phyloP scores from a whole-genome alignment of 768 basidiomycete species.

The Boletus reticulatus region DNA sequence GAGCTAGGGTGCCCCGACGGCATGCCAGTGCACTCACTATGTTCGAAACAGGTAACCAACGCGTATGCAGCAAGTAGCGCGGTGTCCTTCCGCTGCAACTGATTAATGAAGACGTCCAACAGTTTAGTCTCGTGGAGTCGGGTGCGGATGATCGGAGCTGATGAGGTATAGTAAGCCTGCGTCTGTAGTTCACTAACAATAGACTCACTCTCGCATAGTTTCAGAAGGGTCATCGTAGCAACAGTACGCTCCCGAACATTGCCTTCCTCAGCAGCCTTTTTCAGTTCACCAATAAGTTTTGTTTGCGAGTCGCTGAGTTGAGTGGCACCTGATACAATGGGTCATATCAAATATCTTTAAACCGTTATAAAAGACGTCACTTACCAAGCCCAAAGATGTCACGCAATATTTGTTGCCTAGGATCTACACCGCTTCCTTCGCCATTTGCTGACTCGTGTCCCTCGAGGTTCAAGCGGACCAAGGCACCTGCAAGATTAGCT shows the following conservation, averaged over 20 bases:
- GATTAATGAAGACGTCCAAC: slow-evolving; percentile 8
- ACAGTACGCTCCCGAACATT: slow-evolving; percentile 16
- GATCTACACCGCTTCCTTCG: neutral
- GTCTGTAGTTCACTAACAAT: neutral
- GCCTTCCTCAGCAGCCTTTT: neutral
- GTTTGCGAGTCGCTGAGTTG: slow-evolving; percentile 1
- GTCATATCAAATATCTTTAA: neutral
- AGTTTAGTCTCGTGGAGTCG: slow-evolving; percentile 5
- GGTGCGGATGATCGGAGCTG: slow-evolving; percentile 4
- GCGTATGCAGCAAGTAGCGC: slow-evolving; percentile 22
- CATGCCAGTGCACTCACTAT: slow-evolving; percentile 1
- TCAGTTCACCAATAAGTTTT: slow-evolving; percentile 14
- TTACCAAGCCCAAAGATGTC: slow-evolving; percentile 19
- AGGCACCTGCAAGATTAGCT: slow-evolving; percentile 17
- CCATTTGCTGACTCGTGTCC: neutral
- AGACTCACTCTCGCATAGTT: slow-evolving; percentile 15
- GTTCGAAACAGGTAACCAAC: slow-evolving; percentile 10
- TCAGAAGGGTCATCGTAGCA: slow-evolving; percentile 20
- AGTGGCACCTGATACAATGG: neutral
- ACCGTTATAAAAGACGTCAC: neutral
- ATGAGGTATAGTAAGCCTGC: neutral
- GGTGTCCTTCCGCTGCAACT: slow-evolving; percentile 8
- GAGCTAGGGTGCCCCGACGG: neutral
- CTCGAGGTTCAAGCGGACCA: slow-evolving; percentile 5
- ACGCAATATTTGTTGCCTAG: slow-evolving; percentile 2